Conservation (phyloP, 306 rosid species). For the Biancaea sappan region DNA sequence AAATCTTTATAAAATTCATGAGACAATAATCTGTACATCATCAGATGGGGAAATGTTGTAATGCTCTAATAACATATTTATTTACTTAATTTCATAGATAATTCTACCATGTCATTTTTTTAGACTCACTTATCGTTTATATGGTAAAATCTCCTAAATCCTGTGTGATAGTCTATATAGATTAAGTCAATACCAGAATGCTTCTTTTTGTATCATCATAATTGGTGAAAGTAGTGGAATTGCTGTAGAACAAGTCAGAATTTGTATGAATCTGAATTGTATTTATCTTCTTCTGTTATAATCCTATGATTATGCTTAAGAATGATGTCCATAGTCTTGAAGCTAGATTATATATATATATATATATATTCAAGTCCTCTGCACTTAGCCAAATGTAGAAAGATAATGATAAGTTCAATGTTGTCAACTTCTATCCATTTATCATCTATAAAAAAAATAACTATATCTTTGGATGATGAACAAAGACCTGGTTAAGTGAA, state of each 20-base stretch:
- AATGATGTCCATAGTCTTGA: no score
- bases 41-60: no score
- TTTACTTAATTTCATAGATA: no score
- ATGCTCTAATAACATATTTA: no score
- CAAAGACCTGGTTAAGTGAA: conserved; percentile 26
- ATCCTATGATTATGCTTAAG: no score
- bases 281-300: neutral
- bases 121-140: no score
- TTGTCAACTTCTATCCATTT: conserved; percentile 30
- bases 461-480: conserved; percentile 31
- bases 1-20: neutral
- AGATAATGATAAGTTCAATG: neutral
- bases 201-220: neutral
- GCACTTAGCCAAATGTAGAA: neutral
- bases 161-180: no score
- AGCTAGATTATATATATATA: no score
- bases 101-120: no score
- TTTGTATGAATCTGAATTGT: neutral
- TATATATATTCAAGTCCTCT: neutral
- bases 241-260: neutral
- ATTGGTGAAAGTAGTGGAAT: neutral
- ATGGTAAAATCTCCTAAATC: no score
- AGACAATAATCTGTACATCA: no score
- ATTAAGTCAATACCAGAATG: neutral
- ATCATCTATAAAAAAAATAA: conserved; percentile 2